Evolutionary conservation across 345 rosid genomes (phyloP).

Genomic region (Murraya paniculata): DNA sequence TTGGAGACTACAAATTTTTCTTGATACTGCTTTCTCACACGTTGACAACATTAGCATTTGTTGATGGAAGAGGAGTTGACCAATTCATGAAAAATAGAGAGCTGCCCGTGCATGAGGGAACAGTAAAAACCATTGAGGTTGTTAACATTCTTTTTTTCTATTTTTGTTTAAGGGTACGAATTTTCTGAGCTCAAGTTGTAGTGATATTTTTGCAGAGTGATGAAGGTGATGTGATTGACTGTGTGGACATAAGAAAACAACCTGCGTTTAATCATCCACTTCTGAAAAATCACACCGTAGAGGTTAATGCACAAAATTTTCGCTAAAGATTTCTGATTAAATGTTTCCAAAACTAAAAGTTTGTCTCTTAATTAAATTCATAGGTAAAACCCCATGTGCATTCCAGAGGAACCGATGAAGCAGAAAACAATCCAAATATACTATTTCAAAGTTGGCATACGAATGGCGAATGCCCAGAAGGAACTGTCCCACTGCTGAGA

Average conservation of each 20-base stretch:
- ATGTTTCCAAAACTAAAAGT: background rate
- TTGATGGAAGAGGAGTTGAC: slow-evolving; percentile 1
- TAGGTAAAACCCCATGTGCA: slow-evolving; percentile 21
- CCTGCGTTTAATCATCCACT: slow-evolving; percentile 32
- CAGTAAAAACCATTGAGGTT: slow-evolving; percentile 5
- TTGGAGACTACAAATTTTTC: background rate
- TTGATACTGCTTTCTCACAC: background rate
- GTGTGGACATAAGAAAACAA: slow-evolving; percentile 27
- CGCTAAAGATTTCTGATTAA: background rate
- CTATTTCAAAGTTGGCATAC: slow-evolving; percentile 15
- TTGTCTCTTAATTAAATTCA: background rate
- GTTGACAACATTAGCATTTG: background rate
- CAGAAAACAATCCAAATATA: background rate
- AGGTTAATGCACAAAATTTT: background rate
- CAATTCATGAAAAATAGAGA: background rate
- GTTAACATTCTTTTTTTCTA: too few relatives aligned
- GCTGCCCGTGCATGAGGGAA: background rate
- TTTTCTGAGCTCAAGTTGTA: background rate
- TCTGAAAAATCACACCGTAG: slow-evolving; percentile 23
- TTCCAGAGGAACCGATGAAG: background rate
- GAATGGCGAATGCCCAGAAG: slow-evolving; percentile 23
- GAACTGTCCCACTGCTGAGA: slow-evolving; percentile 31
- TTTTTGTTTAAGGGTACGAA: background rate
- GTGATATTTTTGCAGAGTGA: background rate
- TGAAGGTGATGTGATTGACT: slow-evolving; percentile 17